Evolutionary conservation across 768 basidiomycete species (phyloP), one percentile per base, ranked within the genome.

Genomic region (Boletus tomentosulus): DNA sequence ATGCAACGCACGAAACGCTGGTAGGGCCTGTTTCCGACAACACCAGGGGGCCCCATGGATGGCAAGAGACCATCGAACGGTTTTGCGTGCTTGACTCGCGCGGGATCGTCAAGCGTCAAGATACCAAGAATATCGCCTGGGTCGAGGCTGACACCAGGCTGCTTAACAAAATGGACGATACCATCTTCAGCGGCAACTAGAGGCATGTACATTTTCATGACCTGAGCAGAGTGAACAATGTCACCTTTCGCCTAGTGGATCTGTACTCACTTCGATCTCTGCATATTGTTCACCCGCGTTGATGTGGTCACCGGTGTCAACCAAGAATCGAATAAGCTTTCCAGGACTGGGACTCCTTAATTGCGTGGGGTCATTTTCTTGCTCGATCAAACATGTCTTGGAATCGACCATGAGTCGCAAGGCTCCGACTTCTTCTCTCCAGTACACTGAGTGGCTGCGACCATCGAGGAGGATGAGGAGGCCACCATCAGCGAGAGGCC

Each of bases 151-250:
- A 95, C 92, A 63, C 97, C 97, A 52, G 97, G 92, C 69, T 99
- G 97, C 74, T 98, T 99, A 72, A 98, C 92, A 63, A 98, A 84
- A 63, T 96, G 94, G 16, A 95, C 86, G 44, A 87, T 80, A 64
- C 97, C 97, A 68, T 96, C 92, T 69, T 99, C 97, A 3, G 88
- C 82, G 6, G 94, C 93, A 51, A 92, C 85, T 51, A 99, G 83
- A 4, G 94, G 94, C 96, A 99, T 97, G 73, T 97, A 97, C 97
- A 98, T 99, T 77, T 99, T 98, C 93, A 97, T 95, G 56, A 92
- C 90, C 87, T 89, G 50, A 6, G 15, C 6, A 54, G 38, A 52
- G 38, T 63, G 34, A 59, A 42, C 25, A 37, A 38, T 9, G 3
- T 34, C 10, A 49, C 6, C 38, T 28, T 22, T 25, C n/a, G 34